Percentiles rank a stretch among this genome's conserved stretches.
phyloP scores from a whole-genome alignment of 1,139 yeast species.

The Suhomyces bokatorum region DNA sequence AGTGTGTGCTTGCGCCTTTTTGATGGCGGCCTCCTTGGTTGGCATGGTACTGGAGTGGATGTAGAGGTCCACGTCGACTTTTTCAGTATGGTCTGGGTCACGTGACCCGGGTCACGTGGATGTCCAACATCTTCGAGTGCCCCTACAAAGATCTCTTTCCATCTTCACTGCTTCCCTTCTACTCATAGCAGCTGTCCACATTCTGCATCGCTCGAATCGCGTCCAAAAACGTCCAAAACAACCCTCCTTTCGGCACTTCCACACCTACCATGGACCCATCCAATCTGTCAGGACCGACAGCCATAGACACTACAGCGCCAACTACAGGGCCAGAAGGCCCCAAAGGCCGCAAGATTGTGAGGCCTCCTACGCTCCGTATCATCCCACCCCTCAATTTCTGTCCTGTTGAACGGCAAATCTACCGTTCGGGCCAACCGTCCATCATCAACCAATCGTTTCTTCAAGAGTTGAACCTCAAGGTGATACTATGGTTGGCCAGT shows the following conservation, averaged over 20 bases:
- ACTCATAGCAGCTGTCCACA: too few relatives aligned
- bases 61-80: conserved; percentile 10
- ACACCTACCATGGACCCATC: too few relatives aligned
- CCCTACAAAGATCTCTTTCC: neutral
- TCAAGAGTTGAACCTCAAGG: conserved; percentile 67
- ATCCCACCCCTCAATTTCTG: conserved; percentile 95
- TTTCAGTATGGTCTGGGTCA: conserved; percentile 2
- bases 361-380: conserved; percentile 61
- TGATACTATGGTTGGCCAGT: conserved; percentile 90
- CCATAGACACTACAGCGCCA: neutral
- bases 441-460: conserved; percentile 86
- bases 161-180: too few relatives aligned
- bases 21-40: conserved; percentile 34
- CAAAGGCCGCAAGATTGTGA: conserved; percentile 14
- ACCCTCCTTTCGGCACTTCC: too few relatives aligned
- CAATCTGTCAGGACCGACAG: too few relatives aligned
- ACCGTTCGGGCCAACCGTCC: conserved; percentile 96
- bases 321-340: neutral
- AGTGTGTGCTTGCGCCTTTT: conserved; percentile 23
- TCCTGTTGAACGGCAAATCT: conserved; percentile 85
- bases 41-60: conserved; percentile 28
- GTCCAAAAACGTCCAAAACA: too few relatives aligned
- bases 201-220: too few relatives aligned
- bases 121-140: neutral
- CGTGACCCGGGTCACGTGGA: conserved; percentile 3